These are phyloP conservation scores for Favolaschia claudopus DNA, from an alignment of 768 basidiomycete genomes.

Conservation along the genomic window DNA sequence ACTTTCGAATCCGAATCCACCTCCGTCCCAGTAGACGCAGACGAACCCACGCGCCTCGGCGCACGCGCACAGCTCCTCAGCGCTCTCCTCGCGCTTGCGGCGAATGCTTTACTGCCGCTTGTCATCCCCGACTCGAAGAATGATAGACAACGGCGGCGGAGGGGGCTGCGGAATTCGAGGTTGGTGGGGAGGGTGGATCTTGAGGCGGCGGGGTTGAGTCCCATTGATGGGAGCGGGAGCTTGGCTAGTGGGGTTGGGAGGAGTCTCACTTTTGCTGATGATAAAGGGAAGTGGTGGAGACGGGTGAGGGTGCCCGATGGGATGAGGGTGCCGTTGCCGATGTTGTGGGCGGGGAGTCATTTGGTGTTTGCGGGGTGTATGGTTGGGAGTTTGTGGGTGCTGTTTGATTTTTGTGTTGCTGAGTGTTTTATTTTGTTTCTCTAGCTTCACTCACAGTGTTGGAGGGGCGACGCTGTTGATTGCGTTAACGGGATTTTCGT, in stretches of 20 bases:
- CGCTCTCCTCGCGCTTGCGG: slow-evolving; percentile 69
- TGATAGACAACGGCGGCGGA: slow-evolving; percentile 5
- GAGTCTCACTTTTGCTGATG: neutral
- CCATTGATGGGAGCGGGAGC: slow-evolving; percentile 5
- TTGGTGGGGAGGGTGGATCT: slow-evolving; percentile 12
- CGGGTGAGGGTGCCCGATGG: slow-evolving; percentile 45
- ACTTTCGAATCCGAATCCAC: slow-evolving; percentile 34
- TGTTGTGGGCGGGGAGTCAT: slow-evolving; percentile 83
- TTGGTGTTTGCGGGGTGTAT: slow-evolving; percentile 79
- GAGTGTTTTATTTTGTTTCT: neutral
- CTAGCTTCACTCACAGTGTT: slow-evolving; percentile 76
- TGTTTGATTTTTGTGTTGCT: neutral
- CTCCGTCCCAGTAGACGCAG: slow-evolving; percentile 54
- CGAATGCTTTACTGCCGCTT: slow-evolving; percentile 78
- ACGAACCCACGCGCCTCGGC: slow-evolving; percentile 69
- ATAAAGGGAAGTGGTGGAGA: slow-evolving; percentile 29
- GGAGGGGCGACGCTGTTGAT: slow-evolving; percentile 78
- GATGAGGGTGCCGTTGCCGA: slow-evolving; percentile 67
- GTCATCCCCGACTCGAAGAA: slow-evolving; percentile 52
- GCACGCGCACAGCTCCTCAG: slow-evolving; percentile 84
- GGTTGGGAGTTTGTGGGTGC: slow-evolving; percentile 82
- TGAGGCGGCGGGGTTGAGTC: neutral
- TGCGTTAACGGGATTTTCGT: slow-evolving; percentile 85
- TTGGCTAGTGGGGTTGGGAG: neutral
- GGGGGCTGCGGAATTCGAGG: slow-evolving; percentile 9